Percentiles rank a stretch among this genome's conserved stretches.
Evolutionary conservation across 306 rosid species (phyloP).

Genomic region (Betula pendula): DNA sequence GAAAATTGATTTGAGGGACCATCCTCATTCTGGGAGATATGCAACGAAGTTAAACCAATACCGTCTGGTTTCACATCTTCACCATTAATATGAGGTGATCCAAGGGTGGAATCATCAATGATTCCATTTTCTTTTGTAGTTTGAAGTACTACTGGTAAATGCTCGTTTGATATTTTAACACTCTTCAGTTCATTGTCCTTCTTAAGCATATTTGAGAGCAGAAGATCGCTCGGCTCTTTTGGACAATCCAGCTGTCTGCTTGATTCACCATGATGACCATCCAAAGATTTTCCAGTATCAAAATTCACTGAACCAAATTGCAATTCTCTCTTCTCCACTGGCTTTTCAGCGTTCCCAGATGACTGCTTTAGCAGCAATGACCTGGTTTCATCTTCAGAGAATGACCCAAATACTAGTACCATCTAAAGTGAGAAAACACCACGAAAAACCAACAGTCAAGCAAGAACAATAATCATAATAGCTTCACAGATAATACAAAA

Average conservation of each 20-base stretch:
- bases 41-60: constrained; percentile 9
- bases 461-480: constrained; percentile 2
- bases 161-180: constrained; percentile 25
- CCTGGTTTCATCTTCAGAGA: constrained; percentile 84
- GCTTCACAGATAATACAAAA: background rate
- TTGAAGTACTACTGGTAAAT: constrained; percentile 30
- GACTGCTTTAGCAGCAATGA: constrained; percentile 52
- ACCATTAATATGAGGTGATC: constrained; percentile 31
- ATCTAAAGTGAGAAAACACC: constrained; percentile 24
- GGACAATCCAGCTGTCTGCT: constrained; percentile 32
- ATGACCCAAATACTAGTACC: constrained; percentile 83
- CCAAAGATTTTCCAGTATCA: constrained; percentile 25
- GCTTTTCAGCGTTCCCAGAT: constrained; percentile 41
- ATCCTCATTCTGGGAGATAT: constrained; percentile 31
- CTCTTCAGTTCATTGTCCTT: constrained; percentile 36
- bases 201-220: constrained; percentile 33
- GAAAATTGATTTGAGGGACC: constrained; percentile 47
- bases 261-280: constrained; percentile 27
- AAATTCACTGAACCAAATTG: constrained; percentile 71
- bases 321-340: constrained; percentile 50
- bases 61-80: constrained; percentile 22
- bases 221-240: constrained; percentile 27
- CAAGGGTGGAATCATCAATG: constrained; percentile 13
- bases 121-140: constrained; percentile 54
- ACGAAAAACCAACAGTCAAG: constrained; percentile 5